These are phyloP conservation scores for Colletotrichum destructivum DNA, from an alignment of 2,329 filamentous ascomycete genomes.

Conservation along the genomic window DNA sequence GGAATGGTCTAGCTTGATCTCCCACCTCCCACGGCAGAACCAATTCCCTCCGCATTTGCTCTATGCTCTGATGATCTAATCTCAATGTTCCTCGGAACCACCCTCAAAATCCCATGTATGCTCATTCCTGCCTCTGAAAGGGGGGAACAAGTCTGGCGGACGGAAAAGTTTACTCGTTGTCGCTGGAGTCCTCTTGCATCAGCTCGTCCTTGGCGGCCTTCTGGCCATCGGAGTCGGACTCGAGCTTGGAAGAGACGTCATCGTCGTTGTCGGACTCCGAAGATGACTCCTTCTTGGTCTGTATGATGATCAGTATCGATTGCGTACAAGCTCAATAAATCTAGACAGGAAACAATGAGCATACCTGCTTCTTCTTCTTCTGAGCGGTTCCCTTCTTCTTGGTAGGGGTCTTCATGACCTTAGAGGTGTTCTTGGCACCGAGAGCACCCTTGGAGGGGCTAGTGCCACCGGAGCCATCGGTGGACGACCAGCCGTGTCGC, in stretches of 20 bases:
- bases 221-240: constrained; percentile 35
- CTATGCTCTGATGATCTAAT: not conserved
- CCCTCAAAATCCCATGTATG: not conserved
- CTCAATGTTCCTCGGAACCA: not conserved
- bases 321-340: not conserved
- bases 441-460: constrained; percentile 47
- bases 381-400: constrained; percentile 51
- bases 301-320: not conserved
- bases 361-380: constrained; percentile 45
- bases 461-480: constrained; percentile 27
- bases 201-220: constrained; percentile 22
- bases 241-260: constrained; percentile 26
- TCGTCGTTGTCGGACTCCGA: constrained; percentile 22
- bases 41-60: not conserved
- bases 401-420: constrained; percentile 53
- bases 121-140: not conserved
- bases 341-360: not conserved
- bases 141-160: not conserved
- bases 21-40: not conserved
- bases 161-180: not conserved
- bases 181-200: not conserved
- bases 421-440: constrained; percentile 44
- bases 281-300: constrained; percentile 11
- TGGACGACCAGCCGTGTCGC: constrained; percentile 57
- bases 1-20: not conserved